These are phyloP conservation scores for Bocquillonia castaneifolia DNA, from an alignment of 441 rosid genomes.

Conservation along the genomic window DNA sequence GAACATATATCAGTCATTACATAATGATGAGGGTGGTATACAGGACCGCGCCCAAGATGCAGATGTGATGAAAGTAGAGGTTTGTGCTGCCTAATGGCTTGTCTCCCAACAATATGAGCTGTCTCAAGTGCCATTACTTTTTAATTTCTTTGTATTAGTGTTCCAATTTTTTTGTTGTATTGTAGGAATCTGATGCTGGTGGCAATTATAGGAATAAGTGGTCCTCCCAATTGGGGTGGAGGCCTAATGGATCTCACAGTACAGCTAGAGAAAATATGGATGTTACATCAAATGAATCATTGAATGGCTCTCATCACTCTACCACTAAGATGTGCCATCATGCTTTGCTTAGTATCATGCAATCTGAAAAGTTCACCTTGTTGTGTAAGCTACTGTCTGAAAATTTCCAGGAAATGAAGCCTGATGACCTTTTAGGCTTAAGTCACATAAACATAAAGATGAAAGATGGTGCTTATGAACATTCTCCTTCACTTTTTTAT, in stretches of 20 bases:
- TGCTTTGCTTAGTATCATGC: constrained; percentile 53
- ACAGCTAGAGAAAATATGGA: constrained; percentile 30
- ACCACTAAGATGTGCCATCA: constrained; percentile 54
- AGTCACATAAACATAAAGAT: constrained; percentile 55
- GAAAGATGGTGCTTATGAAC: constrained; percentile 75
- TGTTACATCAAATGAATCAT: constrained; percentile 35
- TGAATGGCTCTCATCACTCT: constrained; percentile 32
- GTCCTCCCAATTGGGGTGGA: constrained; percentile 26
- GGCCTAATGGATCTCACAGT: constrained; percentile 34
- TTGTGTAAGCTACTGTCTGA: constrained; percentile 64
- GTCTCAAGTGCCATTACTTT: not conserved
- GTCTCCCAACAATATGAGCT: constrained; percentile 3
- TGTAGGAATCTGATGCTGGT: constrained; percentile 44
- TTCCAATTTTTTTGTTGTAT: constrained; percentile 12
- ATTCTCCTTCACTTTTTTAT: constrained; percentile 51
- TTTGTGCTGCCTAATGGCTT: constrained; percentile 23
- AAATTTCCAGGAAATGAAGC: constrained; percentile 61
- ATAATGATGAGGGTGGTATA: constrained; percentile 43
- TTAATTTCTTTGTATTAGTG: constrained; percentile 9
- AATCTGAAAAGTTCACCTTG: constrained; percentile 66
- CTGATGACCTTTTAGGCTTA: constrained; percentile 47
- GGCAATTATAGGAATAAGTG: constrained; percentile 29
- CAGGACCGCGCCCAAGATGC: constrained; percentile 45
- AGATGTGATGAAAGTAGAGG: constrained; percentile 37
- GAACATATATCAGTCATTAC: constrained; percentile 39